Evolutionary conservation across 805 yeast species (phyloP), one percentile per base, ranked within the genome.

Genomic region (Starmerella floris): DNA sequence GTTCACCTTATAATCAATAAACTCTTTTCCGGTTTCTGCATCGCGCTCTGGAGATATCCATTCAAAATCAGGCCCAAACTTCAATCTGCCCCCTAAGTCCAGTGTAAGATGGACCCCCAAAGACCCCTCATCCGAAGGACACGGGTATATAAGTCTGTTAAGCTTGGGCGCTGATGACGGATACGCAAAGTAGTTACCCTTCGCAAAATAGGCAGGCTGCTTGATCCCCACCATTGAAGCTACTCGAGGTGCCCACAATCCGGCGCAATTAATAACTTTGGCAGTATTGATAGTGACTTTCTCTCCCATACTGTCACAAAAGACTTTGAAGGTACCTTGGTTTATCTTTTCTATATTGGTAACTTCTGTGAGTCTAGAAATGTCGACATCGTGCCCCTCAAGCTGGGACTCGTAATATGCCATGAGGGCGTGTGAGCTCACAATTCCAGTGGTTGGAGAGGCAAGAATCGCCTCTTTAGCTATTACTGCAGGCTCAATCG

Each of bases 11-110:
- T 61, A 53, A 38, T 61, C 63, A 8, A 42, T 39, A 1, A 63
- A 59, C 4, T 50, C 37, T 16, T 30, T 8, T 15, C 16, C 26
- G 17, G 20, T 10, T 8, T 31, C 23, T 8, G 21, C 8, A 31
- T n/a, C 23, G 10, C 8, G 11, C 9, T 13, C 17, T 10, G 39
- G 39, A 9, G 54, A 71, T 2, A 81, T 74, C 83, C 93, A 84
- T 58, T 84, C 91, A 32, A 83, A 60, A 57, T 87, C 95, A 0
- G 95, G 95, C 0, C 96, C 96, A 57, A 85, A 85, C 49, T 73
- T 70, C 23, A 85, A 62, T 51, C 77, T 78, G 0, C 93, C 91
- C 3, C 81, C 85, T 42, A 85, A 61, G 54, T 83, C 93, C 25
- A 87, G 63, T 0, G 96, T 85, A 48, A 87, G 62, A 63, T 85